Conservation (phyloP, 495 filamentous ascomycete species). For the Penicillium maclennaniae region DNA sequence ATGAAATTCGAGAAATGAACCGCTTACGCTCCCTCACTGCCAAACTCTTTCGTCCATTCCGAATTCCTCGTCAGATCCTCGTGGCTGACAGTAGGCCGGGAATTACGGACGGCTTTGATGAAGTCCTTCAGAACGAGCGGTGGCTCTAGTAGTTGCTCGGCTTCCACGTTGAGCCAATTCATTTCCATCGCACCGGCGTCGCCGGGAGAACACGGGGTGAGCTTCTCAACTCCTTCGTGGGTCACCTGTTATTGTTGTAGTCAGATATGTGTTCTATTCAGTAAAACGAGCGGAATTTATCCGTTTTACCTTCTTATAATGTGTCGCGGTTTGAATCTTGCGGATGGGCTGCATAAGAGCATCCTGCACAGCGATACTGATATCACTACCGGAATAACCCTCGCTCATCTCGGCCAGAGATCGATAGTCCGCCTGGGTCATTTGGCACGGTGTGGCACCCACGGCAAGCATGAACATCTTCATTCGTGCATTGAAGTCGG, state of each 20-base stretch:
- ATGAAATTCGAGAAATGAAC: not conserved
- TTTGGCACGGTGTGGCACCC: constrained; percentile 83
- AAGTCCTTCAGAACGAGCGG: constrained; percentile 88
- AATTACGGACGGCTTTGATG: constrained; percentile 82
- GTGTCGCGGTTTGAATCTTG: constrained; percentile 96
- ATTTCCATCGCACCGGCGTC: constrained; percentile 82
- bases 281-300: not conserved
- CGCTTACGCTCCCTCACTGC: constrained; percentile 74
- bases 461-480: constrained; percentile 97
- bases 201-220: constrained; percentile 93
- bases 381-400: constrained; percentile 94
- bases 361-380: constrained; percentile 93
- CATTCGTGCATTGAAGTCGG: constrained; percentile 81
- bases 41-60: constrained; percentile 96
- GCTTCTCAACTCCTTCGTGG: constrained; percentile 65
- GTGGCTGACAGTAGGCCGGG: constrained; percentile 81
- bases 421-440: constrained; percentile 73
- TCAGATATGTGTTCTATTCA: not conserved
- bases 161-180: constrained; percentile 84
- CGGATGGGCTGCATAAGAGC: constrained; percentile 96
- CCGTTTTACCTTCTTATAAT: constrained; percentile 83
- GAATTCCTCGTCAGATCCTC: constrained; percentile 79
- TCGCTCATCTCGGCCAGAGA: constrained; percentile 77
- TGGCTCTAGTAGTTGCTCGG: constrained; percentile 81
- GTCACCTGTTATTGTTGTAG: constrained; percentile 52